phyloP scores from a whole-genome alignment of 2,329 filamentous ascomycete species.

The Clonostachys solani region DNA sequence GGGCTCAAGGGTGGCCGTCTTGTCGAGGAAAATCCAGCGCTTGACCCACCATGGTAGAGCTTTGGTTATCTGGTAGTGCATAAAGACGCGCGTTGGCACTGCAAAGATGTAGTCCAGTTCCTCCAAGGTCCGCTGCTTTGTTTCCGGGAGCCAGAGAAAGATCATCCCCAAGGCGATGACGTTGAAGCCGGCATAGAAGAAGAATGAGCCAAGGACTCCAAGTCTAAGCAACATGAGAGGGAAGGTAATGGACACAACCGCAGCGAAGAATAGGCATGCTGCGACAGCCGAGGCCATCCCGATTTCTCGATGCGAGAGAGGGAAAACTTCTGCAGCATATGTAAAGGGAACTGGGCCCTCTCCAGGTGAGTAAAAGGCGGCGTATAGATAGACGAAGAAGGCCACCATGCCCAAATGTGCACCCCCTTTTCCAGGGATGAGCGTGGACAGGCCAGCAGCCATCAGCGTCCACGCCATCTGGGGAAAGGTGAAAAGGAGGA shows the following conservation, averaged over 20 bases:
- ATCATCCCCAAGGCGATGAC: constrained; percentile 50
- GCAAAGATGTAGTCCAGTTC: constrained; percentile 58
- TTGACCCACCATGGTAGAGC: constrained; percentile 58
- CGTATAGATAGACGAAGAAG: constrained; percentile 53
- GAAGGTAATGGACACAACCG: constrained; percentile 60
- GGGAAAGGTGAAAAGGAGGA: constrained; percentile 37
- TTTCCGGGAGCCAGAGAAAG: constrained; percentile 54
- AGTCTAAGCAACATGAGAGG: constrained; percentile 47
- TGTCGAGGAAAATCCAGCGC: constrained; percentile 49
- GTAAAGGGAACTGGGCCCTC: constrained; percentile 67
- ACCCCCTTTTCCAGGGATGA: constrained; percentile 33
- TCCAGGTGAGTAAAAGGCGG: constrained; percentile 42
- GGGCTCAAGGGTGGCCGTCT: constrained; percentile 31
- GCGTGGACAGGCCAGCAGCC: constrained; percentile 41
- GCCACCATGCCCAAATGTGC: constrained; percentile 40
- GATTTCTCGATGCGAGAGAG: constrained; percentile 65
- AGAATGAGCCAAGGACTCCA: constrained; percentile 43
- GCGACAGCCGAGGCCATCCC: constrained; percentile 69
- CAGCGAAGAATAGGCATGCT: constrained; percentile 57
- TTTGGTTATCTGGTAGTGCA: constrained; percentile 51
- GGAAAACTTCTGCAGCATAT: constrained; percentile 67
- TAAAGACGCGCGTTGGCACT: constrained; percentile 53
- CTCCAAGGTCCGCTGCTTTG: constrained; percentile 49
- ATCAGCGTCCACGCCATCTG: constrained; percentile 35
- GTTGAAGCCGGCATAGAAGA: constrained; percentile 52